Evolutionary conservation across 1,139 yeast genomes (phyloP), one percentile per base, ranked within the genome.

Genomic region (Lodderomyces margitis): DNA sequence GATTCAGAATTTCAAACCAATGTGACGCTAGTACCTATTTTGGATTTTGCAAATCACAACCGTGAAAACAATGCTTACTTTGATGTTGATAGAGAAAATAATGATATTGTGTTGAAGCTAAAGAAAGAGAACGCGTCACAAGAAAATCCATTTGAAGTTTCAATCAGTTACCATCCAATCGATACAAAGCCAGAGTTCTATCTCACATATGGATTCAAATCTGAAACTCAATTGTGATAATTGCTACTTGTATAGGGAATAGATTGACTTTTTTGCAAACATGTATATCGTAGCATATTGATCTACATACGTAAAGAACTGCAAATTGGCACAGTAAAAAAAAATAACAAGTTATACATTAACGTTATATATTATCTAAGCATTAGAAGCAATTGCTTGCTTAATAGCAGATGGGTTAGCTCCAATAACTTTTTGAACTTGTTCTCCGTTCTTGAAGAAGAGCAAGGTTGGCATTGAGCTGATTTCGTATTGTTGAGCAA

Each of bases 401-500:
- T 85, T 83, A 62, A 88, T 78, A 54, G 85, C 87, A 59, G 80
- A 79, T 53, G 92, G 87, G 75, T 88, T 84, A 56, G 95, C 95
- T 64, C 96, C 96, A 54, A 87, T 79, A 44, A 88, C 84, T 62
- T 80, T 84, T 57, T 76, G 80, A 48, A 87, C 74, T 55, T 77
- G 75, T 66, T 81, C 66, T 53, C 95, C 96, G 49, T 72, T 72
- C 75, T 86, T 87, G 78, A 80, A 81, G 65, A 87, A 80, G 47
- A 87, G 66, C 49, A 89, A 65, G 45, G 97, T 89, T 62, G 97
- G 97, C 96, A 89, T 88, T 49, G 95, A 85, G 45, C 85, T 70
- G 55, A 89, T 74, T 56, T 79, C 86, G 66, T 82, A 78, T 53
- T 82, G 78, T 55, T 79, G 78, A 44, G 96, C 94, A 53, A 88